Base-by-base conservation (phyloP, 2,329 filamentous ascomycete species). In the Fusarium brachygibbosum region DNA sequence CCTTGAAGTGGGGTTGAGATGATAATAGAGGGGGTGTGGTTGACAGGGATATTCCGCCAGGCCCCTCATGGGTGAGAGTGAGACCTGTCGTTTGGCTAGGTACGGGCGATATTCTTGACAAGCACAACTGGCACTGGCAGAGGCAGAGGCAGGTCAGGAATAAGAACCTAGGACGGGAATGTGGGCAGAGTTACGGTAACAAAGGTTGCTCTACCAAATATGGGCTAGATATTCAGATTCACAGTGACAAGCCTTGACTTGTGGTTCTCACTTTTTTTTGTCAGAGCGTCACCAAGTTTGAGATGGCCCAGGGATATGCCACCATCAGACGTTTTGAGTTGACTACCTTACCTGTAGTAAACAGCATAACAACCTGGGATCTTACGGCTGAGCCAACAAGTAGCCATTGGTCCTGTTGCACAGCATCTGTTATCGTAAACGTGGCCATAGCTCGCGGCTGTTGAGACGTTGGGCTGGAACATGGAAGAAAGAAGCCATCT, bases 281-380 rank as follows among this genome's bases (percentile, higher is more conserved):
- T 45, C 58, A 58, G 58, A 28, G 53, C 54, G 21, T 59, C 23
- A 40, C 28, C 38, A 45, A 64, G 61, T 58, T 64, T 64, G 58
- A 58, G 59, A 64, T 63, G 57, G 52, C 58, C 63, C 69, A 74
- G 64, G 62, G 62, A 65, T 74, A 58, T 67, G 31, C 56, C 68
- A 55, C 67, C 71, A 63, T 71, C 55, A 61, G 55, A 62, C 68
- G 71, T 74, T 74, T 74, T 68, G 65, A 59, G 60, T 73, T 74
- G 69, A 69, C 53, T 59, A 51, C 48, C 16, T 14, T 29, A 23
- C 38, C 60, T 34, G 29, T 51, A 48, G 10, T 29, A 37, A n/a
- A 48, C 58, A 35, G 46, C 42, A 41, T 34, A 34, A 25, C 14
- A 35, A 14, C 35, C 35, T 51, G 14, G 21, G 19, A 48, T 59